Base-by-base conservation (phyloP, 164 flowering plant species). In the Vitis riparia region DNA sequence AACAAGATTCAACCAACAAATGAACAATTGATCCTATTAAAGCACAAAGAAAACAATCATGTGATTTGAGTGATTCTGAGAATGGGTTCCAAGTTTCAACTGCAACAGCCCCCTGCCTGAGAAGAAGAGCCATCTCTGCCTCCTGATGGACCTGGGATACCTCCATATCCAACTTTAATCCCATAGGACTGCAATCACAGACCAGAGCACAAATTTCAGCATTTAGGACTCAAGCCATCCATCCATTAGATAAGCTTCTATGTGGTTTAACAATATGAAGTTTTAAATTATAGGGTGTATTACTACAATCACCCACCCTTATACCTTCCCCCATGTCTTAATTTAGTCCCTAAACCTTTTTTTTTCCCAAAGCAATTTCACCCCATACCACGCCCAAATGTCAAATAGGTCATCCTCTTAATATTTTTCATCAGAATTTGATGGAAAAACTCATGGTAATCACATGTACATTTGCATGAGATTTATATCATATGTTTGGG, bases 161-260 rank as follows among this genome's bases (percentile, higher is more conserved):
- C 95, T 62, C 91, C 96, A 72, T 86, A 90, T 66, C 98, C 98
- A 60, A 91, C 96, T 83, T 90, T 91, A 52, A 93, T 91, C 59
- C 96, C 98, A 63, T 89, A 85, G 2, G 96, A 89, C 98, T 91
- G 88, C 78, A 74, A 62, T 37, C 6, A 37, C 6, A 37, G 7
- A 37, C 44, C 44, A 37, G 57, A 55, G 47, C 0, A 37, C 15
- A 37, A 37, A 37, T 37, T 44, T 76, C 55, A 70, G 68, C 23
- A 49, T 59, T 2, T 23, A 23, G 27, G 27, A 23, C 27, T 23
- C 27, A 23, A 23, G 27, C 27, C 27, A 23, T 23, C 27, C 44
- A 50, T 14, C 15, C 12, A 12, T 11, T 16, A 14, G 8, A 16
- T 57, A 23, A 57, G 59, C 19, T 19, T n/a, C 12, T 3, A 37